Evolutionary conservation across 2,329 filamentous ascomycete genomes (phyloP).

Genomic region (Talaromyces sp.): DNA sequence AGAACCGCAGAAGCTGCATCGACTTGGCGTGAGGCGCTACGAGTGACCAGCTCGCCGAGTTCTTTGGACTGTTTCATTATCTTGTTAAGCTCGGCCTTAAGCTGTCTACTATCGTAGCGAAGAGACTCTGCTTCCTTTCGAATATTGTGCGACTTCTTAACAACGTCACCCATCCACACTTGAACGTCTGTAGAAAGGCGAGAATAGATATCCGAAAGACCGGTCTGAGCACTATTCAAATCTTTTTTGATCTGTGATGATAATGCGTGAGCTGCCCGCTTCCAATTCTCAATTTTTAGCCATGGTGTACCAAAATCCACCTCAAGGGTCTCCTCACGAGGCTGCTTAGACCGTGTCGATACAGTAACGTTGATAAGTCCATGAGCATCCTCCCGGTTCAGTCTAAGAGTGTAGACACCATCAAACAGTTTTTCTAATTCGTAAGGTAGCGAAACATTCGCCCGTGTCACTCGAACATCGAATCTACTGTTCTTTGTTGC

Average conservation of each 20-base stretch:
- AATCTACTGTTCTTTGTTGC: conserved; percentile 47
- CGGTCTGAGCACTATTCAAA: conserved; percentile 36
- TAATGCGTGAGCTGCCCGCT: conserved; percentile 36
- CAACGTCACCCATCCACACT: conserved; percentile 35
- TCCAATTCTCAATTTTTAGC: conserved; percentile 47
- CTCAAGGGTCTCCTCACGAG: conserved; percentile 34
- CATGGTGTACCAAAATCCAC: conserved; percentile 46
- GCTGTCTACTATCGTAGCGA: conserved; percentile 25
- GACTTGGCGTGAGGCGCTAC: conserved; percentile 32
- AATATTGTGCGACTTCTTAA: conserved; percentile 34
- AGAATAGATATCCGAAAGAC: conserved; percentile 36
- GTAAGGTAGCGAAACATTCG: conserved; percentile 40
- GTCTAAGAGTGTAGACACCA: conserved; percentile 51
- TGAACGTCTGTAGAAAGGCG: conserved; percentile 40
- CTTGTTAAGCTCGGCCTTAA: conserved; percentile 25
- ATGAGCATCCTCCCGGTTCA: conserved; percentile 49
- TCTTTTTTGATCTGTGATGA: conserved; percentile 38
- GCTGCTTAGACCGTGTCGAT: conserved; percentile 34
- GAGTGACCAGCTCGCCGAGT: conserved; percentile 31
- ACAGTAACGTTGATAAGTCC: conserved; percentile 50
- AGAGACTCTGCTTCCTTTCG: conserved; percentile 30
- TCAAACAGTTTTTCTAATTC: conserved; percentile 51
- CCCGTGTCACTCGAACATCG: conserved; percentile 47
- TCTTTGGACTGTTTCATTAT: conserved; percentile 33
- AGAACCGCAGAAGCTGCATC: conserved; percentile 30